Evolutionary conservation across 495 filamentous ascomycete species (phyloP).

Genomic region (Rostrohypoxylon terebratum): DNA sequence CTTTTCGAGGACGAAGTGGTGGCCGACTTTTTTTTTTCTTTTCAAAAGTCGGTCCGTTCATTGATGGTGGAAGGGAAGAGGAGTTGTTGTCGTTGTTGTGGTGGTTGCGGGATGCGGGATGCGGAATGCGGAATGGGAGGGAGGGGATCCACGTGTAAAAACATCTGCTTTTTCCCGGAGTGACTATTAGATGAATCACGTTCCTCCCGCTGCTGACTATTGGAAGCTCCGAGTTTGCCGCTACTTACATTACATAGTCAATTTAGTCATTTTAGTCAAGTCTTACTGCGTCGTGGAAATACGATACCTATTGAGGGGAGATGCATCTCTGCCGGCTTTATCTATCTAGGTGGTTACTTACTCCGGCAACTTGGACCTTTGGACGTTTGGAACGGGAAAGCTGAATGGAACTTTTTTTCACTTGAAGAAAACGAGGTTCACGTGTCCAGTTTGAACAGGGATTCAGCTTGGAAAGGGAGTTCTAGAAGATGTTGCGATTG

Average conservation of each 20-base stretch:
- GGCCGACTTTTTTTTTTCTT: not conserved
- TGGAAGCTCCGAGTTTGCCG: not conserved
- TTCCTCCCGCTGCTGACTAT: not conserved
- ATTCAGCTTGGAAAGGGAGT: not conserved
- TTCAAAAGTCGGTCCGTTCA: too few species aligned
- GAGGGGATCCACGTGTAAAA: not conserved
- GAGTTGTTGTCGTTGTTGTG: too few species aligned
- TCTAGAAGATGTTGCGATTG: not conserved
- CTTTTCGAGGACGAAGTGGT: not conserved
- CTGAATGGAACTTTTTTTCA: not conserved
- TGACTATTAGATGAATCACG: not conserved
- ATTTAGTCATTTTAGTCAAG: not conserved
- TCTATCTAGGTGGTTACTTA: not conserved
- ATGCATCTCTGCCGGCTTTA: not conserved
- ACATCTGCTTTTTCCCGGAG: not conserved
- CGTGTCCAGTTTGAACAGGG: not conserved
- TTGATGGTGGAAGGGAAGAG: too few species aligned
- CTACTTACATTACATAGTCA: too few species aligned
- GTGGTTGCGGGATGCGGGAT: too few species aligned
- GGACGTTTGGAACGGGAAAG: not conserved
- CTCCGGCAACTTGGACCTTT: not conserved
- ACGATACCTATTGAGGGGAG: too few species aligned
- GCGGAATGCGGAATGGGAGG: not conserved
- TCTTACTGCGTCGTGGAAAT: not conserved
- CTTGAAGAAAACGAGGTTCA: not conserved